Evolutionary conservation across 805 yeast species (phyloP).

Genomic region (Isabelozyma heimii): DNA sequence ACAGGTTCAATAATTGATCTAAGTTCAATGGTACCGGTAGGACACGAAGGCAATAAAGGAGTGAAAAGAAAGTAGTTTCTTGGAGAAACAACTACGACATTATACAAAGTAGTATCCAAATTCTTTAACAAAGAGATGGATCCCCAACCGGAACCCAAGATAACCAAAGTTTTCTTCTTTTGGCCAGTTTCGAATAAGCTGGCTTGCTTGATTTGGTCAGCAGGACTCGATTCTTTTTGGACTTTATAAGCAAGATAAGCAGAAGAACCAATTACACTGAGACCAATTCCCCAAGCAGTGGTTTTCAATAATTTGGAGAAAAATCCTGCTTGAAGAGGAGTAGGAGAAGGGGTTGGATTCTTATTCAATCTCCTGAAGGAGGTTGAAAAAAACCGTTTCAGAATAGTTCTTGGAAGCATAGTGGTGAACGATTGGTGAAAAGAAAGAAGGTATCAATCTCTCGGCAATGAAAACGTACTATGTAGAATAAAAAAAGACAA

Average conservation of each 20-base stretch:
- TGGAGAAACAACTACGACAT: conserved; percentile 88
- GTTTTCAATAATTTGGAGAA: conserved; percentile 45
- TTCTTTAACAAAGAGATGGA: conserved; percentile 79
- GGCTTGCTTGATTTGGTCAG: conserved; percentile 59
- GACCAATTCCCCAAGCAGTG: conserved; percentile 44
- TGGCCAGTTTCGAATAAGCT: conserved; percentile 54
- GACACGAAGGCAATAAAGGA: conserved; percentile 92
- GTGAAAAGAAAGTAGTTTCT: conserved; percentile 94
- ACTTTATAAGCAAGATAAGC: conserved; percentile 52
- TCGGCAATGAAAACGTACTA: too few species aligned
- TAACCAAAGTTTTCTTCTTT: conserved; percentile 70
- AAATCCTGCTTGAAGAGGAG: conserved; percentile 18
- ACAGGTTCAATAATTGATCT: conserved; percentile 95
- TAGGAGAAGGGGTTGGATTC: conserved; percentile 10
- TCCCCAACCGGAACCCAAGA: conserved; percentile 94
- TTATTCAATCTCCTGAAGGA: conserved; percentile 18
- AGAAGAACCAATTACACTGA: conserved; percentile 54
- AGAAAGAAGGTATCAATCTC: neutral
- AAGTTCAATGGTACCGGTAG: conserved; percentile 87
- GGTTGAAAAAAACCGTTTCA: conserved; percentile 19
- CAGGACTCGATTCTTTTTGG: conserved; percentile 61
- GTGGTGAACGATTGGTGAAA: neutral
- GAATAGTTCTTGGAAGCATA: neutral
- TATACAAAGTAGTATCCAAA: conserved; percentile 81
- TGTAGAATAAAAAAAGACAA: neutral